A percentile compares a stretch with the other conserved stretches of the same genome.
phyloP scores from a whole-genome alignment of 1,284 basidiomycete species.

The Schizophyllum commune region DNA sequence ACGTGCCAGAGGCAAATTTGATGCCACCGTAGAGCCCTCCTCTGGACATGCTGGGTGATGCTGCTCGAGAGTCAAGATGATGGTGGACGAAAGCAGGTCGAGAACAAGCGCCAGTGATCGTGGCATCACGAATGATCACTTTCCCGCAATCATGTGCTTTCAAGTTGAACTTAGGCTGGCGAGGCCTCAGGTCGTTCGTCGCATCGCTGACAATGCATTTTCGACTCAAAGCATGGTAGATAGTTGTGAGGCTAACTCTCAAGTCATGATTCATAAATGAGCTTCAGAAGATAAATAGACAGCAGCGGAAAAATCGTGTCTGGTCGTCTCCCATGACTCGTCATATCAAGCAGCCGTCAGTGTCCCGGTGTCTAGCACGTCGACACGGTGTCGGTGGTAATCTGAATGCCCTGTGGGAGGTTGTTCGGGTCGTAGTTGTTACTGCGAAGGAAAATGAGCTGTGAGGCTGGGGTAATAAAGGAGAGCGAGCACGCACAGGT shows the following conservation, averaged over 20 bases:
- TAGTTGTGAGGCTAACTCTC: too few relatives aligned
- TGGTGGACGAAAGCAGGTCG: background rate
- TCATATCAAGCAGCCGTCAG: too few relatives aligned
- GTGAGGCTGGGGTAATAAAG: background rate
- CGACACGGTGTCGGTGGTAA: background rate
- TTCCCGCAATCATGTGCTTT: too few relatives aligned
- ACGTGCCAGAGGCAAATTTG: conserved; percentile 61
- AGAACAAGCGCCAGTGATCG: background rate
- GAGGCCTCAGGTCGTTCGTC: too few relatives aligned
- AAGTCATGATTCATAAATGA: too few relatives aligned
- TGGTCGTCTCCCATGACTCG: too few relatives aligned
- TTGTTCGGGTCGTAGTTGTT: background rate
- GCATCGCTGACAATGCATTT: too few relatives aligned
- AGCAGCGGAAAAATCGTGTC: too few relatives aligned
- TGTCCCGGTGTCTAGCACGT: background rate
- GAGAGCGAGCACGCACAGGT: background rate
- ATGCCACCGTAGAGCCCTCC: conserved; percentile 78
- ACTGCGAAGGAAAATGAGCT: background rate
- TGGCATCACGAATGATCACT: too few relatives aligned
- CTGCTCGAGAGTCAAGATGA: background rate
- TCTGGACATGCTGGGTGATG: conserved; percentile 46
- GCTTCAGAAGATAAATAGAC: too few relatives aligned
- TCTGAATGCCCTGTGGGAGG: background rate
- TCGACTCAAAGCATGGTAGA: too few relatives aligned
- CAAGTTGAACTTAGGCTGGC: too few relatives aligned